These are phyloP conservation scores for Sugiyamaella qingdaonensis DNA, from an alignment of 805 yeast genomes.

Conservation along the genomic window DNA sequence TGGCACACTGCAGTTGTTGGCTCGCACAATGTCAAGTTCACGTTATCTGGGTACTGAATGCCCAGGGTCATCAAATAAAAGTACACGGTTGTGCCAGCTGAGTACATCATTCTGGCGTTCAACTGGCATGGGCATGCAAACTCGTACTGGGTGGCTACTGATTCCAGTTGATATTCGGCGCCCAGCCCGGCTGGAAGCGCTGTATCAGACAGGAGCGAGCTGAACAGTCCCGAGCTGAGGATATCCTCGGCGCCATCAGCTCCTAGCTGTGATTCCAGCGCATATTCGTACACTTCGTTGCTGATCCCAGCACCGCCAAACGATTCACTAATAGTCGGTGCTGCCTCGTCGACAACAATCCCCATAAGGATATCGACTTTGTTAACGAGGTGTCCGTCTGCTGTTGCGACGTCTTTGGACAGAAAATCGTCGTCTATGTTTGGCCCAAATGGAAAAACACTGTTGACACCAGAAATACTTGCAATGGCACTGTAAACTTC, in stretches of 20 bases:
- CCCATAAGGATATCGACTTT: constrained; percentile 27
- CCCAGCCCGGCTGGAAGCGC: background rate
- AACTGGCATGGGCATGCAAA: constrained; percentile 26
- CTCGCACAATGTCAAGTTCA: constrained; percentile 18
- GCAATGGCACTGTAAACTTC: background rate
- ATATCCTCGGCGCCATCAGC: constrained; percentile 5
- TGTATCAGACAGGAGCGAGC: background rate
- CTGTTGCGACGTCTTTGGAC: constrained; percentile 17
- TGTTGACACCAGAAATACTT: constrained; percentile 12
- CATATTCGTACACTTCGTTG: constrained; percentile 1
- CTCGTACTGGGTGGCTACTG: constrained; percentile 21
- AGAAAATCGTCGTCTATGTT: constrained; percentile 23
- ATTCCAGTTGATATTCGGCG: constrained; percentile 3
- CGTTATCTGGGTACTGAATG: constrained; percentile 23
- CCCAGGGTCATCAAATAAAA: constrained; percentile 27
- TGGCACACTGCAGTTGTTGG: constrained; percentile 26
- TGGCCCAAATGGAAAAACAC: constrained; percentile 26
- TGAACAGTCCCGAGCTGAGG: constrained; percentile 9
- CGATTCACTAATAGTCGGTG: constrained; percentile 16
- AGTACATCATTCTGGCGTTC: constrained; percentile 9
- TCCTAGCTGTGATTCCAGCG: constrained; percentile 14
- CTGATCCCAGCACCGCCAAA: constrained; percentile 10
- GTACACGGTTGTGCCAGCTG: constrained; percentile 16
- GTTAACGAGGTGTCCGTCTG: constrained; percentile 17
- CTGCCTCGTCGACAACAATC: constrained; percentile 25